Percentiles rank a stretch among this genome's conserved stretches.
phyloP scores from a whole-genome alignment of 2,329 filamentous ascomycete species.

The Ilyonectria sp. region DNA sequence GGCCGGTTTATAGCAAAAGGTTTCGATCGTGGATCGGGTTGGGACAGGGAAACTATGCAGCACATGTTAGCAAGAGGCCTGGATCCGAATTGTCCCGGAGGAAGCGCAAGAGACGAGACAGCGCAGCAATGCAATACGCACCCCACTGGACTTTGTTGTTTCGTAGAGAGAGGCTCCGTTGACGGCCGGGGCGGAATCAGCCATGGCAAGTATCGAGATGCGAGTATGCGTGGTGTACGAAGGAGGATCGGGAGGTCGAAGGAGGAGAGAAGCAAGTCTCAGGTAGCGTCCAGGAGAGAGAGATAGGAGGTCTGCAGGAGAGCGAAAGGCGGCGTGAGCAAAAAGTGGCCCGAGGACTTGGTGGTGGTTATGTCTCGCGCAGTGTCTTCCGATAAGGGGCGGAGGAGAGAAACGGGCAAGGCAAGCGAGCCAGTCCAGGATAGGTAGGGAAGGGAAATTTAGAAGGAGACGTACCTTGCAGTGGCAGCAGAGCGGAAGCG shows the following conservation, averaged over 20 bases:
- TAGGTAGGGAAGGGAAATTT: slow-evolving; percentile 23
- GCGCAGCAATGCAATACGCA: slow-evolving; percentile 49
- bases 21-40: slow-evolving; percentile 22
- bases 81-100: slow-evolving; percentile 33
- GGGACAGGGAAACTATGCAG: slow-evolving; percentile 30
- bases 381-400: slow-evolving; percentile 44
- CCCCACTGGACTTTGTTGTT: slow-evolving; percentile 69
- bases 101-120: slow-evolving; percentile 18
- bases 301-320: slow-evolving; percentile 31
- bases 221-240: background rate
- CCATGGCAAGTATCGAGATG: slow-evolving; percentile 30
- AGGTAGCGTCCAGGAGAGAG: slow-evolving; percentile 8
- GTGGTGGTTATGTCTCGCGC: slow-evolving; percentile 26
- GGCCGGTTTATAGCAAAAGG: slow-evolving; percentile 14
- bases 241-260: slow-evolving; percentile 16
- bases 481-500: slow-evolving; percentile 8
- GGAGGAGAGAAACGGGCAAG: slow-evolving; percentile 44
- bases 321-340: slow-evolving; percentile 44
- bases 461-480: slow-evolving; percentile 30
- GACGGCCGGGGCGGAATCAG: slow-evolving; percentile 53
- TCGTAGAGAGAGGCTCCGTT: slow-evolving; percentile 64
- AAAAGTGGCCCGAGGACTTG: slow-evolving; percentile 47
- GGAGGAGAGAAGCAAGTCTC: slow-evolving; percentile 2
- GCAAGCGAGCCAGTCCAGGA: slow-evolving; percentile 44
- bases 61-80: slow-evolving; percentile 39